Conservation (phyloP, 352 stramenopile species). For the Pythium scleroteichum region DNA sequence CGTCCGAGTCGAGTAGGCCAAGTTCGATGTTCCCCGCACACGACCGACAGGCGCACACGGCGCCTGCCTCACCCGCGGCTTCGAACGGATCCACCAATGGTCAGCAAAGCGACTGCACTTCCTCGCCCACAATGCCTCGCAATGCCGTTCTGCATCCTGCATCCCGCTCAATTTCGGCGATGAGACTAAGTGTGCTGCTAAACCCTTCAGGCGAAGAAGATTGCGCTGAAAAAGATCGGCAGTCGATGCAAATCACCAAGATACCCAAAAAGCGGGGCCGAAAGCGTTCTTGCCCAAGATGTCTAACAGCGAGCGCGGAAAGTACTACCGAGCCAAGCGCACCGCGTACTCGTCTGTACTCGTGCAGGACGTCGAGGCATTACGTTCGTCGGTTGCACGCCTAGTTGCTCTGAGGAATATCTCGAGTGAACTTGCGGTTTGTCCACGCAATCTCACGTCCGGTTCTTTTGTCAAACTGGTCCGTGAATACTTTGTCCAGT, state of each 20-base stretch:
- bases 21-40: no score
- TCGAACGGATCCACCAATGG: no score
- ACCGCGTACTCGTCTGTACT: slow-evolving; percentile 49
- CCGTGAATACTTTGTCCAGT: slow-evolving; percentile 64
- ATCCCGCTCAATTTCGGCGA: neutral
- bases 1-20: no score
- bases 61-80: no score
- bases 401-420: slow-evolving; percentile 36
- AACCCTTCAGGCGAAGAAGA: slow-evolving; percentile 17
- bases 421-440: slow-evolving; percentile 23
- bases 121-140: neutral
- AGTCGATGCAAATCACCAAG: slow-evolving; percentile 1
- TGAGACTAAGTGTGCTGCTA: slow-evolving; percentile 13
- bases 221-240: neutral
- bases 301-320: slow-evolving; percentile 63
- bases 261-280: slow-evolving; percentile 42
- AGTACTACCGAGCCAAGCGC: slow-evolving; percentile 54
- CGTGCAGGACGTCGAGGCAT: slow-evolving; percentile 44
- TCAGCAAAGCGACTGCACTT: neutral
- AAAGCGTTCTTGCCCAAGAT: slow-evolving; percentile 31
- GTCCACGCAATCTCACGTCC: slow-evolving; percentile 13
- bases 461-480: slow-evolving; percentile 43
- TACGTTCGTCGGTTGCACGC: slow-evolving; percentile 45
- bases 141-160: no score
- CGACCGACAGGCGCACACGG: no score